Conservation (phyloP, 2,329 filamentous ascomycete genomes). For the Sporothrix globosa region DNA sequence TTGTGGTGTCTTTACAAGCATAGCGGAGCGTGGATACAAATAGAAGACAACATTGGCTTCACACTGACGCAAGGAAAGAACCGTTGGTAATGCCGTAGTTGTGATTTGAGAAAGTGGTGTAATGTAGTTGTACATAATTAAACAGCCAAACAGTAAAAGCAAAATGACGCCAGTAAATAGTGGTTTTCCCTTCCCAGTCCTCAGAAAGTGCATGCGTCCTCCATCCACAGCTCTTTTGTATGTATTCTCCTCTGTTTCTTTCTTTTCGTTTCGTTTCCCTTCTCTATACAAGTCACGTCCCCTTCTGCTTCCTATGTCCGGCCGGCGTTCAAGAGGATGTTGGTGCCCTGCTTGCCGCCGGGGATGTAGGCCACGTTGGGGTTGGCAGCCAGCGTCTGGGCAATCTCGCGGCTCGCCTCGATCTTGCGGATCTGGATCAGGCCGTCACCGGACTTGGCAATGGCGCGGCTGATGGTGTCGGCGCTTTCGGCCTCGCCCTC, state of each 20-base stretch:
- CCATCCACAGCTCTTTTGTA: neutral
- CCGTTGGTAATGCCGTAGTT: conserved; percentile 14
- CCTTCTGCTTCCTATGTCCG: conserved; percentile 43
- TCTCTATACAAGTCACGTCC: neutral
- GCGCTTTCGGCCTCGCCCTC: conserved; percentile 98
- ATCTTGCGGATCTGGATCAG: conserved; percentile 96
- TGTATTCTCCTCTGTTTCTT: neutral
- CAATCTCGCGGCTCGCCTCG: conserved; percentile 95
- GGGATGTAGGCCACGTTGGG: conserved; percentile 96
- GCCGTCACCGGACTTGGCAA: conserved; percentile 90
- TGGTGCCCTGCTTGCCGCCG: conserved; percentile 66
- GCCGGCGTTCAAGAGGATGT: conserved; percentile 58
- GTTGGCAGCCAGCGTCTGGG: conserved; percentile 82
- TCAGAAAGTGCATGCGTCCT: conserved; percentile 6
- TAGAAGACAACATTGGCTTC: neutral
- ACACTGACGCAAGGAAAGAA: neutral
- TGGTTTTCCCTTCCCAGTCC: conserved; percentile 32
- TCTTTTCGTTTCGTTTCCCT: neutral
- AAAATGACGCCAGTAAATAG: conserved; percentile 32
- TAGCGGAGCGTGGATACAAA: neutral
- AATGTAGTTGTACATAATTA: conserved; percentile 26
- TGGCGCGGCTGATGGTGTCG: conserved; percentile 87
- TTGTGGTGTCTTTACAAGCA: neutral
- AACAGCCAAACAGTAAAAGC: conserved; percentile 18
- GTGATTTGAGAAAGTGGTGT: conserved; percentile 27